phyloP scores from a whole-genome alignment of 1,284 basidiomycete genomes.

The Cutaneotrichosporon sp. region DNA sequence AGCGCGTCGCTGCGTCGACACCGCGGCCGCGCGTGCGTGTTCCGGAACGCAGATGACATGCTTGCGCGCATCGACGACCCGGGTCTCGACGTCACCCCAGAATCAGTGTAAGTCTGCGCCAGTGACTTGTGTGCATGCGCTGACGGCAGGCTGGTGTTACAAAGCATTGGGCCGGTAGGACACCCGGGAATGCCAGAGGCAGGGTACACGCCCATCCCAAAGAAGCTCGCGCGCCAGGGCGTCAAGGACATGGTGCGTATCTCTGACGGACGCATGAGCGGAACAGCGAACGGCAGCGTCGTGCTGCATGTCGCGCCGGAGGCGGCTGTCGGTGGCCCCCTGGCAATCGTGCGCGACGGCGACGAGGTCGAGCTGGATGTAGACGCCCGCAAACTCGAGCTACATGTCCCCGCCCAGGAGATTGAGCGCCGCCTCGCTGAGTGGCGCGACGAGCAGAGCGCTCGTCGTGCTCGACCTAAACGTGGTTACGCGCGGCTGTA shows the following conservation, averaged over 20 bases:
- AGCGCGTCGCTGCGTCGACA: constrained; percentile 24
- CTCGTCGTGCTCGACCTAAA: constrained; percentile 3
- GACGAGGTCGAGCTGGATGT: constrained; percentile 42
- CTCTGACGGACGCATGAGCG: constrained; percentile 44
- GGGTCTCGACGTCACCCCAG: constrained; percentile 28
- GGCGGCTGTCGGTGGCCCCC: constrained; percentile 41
- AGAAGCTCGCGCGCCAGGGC: constrained; percentile 37
- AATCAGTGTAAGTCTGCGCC: constrained; percentile 23
- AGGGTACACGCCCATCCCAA: constrained; percentile 44
- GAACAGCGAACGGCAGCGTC: constrained; percentile 42
- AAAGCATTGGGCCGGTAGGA: constrained; percentile 42
- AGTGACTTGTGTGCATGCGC: neutral
- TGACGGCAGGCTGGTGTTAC: constrained; percentile 32
- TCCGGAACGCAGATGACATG: constrained; percentile 32
- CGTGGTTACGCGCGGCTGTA: constrained; percentile 41
- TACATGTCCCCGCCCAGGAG: constrained; percentile 25
- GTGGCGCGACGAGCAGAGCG: constrained; percentile 14
- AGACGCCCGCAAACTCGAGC: constrained; percentile 25
- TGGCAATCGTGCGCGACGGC: constrained; percentile 40
- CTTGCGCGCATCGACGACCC: constrained; percentile 37
- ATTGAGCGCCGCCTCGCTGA: constrained; percentile 21
- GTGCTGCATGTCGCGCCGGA: constrained; percentile 46
- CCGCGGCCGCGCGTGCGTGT: constrained; percentile 36
- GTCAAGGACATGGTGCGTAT: constrained; percentile 46
- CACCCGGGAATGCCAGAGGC: constrained; percentile 48